Conservation (phyloP, 2,329 filamentous ascomycete species). For the Aspergillus novofumigatus region DNA sequence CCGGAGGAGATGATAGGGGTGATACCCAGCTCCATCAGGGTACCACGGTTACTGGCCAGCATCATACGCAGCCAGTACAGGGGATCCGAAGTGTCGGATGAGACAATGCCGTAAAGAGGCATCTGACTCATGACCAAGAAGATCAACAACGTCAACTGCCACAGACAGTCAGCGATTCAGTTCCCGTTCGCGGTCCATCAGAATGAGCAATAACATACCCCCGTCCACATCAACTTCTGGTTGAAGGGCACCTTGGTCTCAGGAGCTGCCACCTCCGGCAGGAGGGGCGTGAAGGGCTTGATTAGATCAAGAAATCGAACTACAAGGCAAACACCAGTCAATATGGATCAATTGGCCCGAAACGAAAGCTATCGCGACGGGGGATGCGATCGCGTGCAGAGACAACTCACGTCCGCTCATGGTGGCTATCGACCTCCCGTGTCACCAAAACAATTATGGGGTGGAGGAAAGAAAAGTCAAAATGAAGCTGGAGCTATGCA, state of each 20-base stretch:
- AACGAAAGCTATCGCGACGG: constrained; percentile 16
- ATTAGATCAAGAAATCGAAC: constrained; percentile 99
- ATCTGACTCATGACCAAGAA: constrained; percentile 99
- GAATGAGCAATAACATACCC: constrained; percentile 45
- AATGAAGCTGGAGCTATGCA: constrained; percentile 27
- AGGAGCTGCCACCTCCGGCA: constrained; percentile 97
- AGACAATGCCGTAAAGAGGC: constrained; percentile 98
- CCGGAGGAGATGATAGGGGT: constrained; percentile 99
- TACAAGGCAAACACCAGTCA: constrained; percentile 40
- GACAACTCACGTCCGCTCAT: constrained; percentile 57
- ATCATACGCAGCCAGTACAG: constrained; percentile 99
- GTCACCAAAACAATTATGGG: constrained; percentile 19
- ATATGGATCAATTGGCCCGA: constrained; percentile 21
- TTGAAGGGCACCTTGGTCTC: constrained; percentile 99
- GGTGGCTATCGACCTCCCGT: constrained; percentile 42
- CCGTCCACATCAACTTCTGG: constrained; percentile 95
- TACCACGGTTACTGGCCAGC: constrained; percentile 97
- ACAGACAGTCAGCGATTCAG: constrained; percentile 14
- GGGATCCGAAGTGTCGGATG: constrained; percentile 95
- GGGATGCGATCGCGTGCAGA: constrained; percentile 26
- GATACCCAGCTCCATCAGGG: constrained; percentile 92
- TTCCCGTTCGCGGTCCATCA: constrained; percentile 6
- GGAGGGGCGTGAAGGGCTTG: constrained; percentile 98
- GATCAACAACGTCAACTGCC: constrained; percentile 80
- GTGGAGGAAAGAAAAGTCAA: constrained; percentile 19